Percentiles rank a stretch among this genome's conserved stretches.
These are phyloP conservation scores for Exophiala sideris DNA, from an alignment of 2,329 filamentous ascomycete species.

Conservation along the genomic window DNA sequence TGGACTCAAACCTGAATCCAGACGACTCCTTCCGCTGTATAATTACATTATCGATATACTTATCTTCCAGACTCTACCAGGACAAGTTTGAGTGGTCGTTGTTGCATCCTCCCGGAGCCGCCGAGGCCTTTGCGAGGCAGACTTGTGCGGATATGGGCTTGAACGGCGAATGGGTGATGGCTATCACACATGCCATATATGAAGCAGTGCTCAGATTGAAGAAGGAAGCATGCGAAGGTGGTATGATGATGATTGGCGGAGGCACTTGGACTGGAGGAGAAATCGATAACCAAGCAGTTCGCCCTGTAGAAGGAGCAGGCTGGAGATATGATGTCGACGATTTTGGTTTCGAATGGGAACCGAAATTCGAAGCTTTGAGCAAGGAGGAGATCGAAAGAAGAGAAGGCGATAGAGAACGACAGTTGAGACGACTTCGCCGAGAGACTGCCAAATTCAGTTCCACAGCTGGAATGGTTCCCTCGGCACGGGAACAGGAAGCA, in stretches of 20 bases:
- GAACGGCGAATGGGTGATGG: conserved; percentile 86
- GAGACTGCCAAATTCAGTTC: conserved; percentile 92
- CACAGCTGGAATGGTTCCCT: conserved; percentile 67
- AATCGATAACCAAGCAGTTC: conserved; percentile 83
- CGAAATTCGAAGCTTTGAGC: conserved; percentile 74
- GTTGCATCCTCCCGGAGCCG: conserved; percentile 83
- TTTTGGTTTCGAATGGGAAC: conserved; percentile 79
- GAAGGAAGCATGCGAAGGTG: conserved; percentile 93
- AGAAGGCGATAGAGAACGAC: conserved; percentile 87
- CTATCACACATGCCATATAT: conserved; percentile 94
- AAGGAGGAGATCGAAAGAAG: conserved; percentile 98
- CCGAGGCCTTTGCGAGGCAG: conserved; percentile 85
- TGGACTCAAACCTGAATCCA: conserved; percentile 62
- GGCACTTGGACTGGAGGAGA: conserved; percentile 59
- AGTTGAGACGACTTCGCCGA: conserved; percentile 78
- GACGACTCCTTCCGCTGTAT: conserved; percentile 95
- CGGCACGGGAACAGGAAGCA: conserved; percentile 62
- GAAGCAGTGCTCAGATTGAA: conserved; percentile 89
- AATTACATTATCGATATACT: conserved; percentile 83
- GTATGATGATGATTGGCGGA: conserved; percentile 65
- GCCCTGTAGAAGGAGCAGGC: conserved; percentile 72
- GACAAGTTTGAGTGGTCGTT: conserved; percentile 99
- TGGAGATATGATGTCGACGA: conserved; percentile 96
- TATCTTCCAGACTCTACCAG: conserved; percentile 86
- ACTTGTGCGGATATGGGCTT: conserved; percentile 91